Percentiles rank a stretch among this genome's conserved stretches.
These are phyloP conservation scores for Wallacemonas sp. DNA, from an alignment of 208 protist genomes.

Conservation along the genomic window DNA sequence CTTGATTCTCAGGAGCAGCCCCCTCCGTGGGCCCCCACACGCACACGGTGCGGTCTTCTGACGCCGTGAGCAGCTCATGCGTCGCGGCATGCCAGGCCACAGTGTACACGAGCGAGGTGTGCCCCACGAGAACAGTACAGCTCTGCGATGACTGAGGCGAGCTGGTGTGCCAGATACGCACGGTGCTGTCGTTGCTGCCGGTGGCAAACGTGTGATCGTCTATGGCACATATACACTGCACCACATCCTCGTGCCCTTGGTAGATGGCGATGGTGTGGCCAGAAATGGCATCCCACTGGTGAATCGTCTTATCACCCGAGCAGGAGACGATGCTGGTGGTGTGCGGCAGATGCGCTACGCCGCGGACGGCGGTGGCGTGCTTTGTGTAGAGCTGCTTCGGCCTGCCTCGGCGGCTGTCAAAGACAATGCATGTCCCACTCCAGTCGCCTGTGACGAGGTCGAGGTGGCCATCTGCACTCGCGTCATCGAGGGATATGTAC, in stretches of 20 bases:
- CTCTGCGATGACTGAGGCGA: not conserved
- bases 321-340: constrained; percentile 49
- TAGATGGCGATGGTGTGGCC: constrained; percentile 49
- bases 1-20: too few species aligned
- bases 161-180: constrained; percentile 42
- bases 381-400: constrained; percentile 51
- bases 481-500: constrained; percentile 21
- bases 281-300: constrained; percentile 65
- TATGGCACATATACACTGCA: constrained; percentile 50
- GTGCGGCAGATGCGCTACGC: constrained; percentile 54
- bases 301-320: constrained; percentile 84
- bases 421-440: constrained; percentile 61
- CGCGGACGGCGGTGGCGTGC: constrained; percentile 64
- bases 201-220: constrained; percentile 41
- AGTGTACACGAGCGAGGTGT: constrained; percentile 74
- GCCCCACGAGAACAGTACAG: constrained; percentile 31
- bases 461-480: constrained; percentile 11
- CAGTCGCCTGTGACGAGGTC: constrained; percentile 83
- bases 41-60: constrained; percentile 87
- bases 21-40: constrained; percentile 69
- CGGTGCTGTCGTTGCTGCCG: constrained; percentile 51
- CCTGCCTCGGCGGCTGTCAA: constrained; percentile 50
- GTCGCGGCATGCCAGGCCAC: constrained; percentile 44
- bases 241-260: constrained; percentile 43
- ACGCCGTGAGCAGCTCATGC: constrained; percentile 70